phyloP scores from a whole-genome alignment of 2,329 filamentous ascomycete genomes.

The Acrocalymma vagum region DNA sequence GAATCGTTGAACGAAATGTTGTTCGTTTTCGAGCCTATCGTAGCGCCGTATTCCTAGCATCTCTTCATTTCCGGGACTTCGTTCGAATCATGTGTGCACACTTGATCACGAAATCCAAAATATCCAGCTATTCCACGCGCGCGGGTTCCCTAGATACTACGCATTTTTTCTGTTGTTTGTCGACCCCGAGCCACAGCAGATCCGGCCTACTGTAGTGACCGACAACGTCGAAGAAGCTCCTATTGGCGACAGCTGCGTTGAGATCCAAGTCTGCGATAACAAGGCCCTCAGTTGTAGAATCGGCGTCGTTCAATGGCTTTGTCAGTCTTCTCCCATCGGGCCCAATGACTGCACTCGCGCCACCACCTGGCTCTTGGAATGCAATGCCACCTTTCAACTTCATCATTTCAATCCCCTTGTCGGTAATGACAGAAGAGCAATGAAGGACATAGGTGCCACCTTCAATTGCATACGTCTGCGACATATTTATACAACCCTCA shows the following conservation, averaged over 20 bases:
- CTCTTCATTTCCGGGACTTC: no score
- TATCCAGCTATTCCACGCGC: no score
- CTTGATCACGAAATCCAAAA: no score
- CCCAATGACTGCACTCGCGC: constrained; percentile 60
- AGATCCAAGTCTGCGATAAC: constrained; percentile 62
- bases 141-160: no score
- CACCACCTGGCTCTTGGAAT: constrained; percentile 53
- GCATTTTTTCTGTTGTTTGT: constrained; percentile 43
- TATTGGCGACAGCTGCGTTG: constrained; percentile 50
- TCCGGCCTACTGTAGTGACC: constrained; percentile 63
- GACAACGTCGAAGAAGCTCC: constrained; percentile 55
- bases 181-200: constrained; percentile 59
- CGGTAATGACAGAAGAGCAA: constrained; percentile 56
- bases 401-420: constrained; percentile 55
- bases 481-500: constrained; percentile 50
- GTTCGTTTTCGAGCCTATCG: no score
- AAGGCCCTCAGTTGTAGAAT: constrained; percentile 53
- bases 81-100: no score
- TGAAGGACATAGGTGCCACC: constrained; percentile 64
- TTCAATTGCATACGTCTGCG: constrained; percentile 66
- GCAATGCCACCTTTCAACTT: constrained; percentile 51
- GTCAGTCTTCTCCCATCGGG: constrained; percentile 61
- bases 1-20: no score
- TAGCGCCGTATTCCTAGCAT: no score
- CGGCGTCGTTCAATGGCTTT: constrained; percentile 45